These are phyloP conservation scores for Diatrype stigma DNA, from an alignment of 2,329 filamentous ascomycete genomes.

Conservation along the genomic window DNA sequence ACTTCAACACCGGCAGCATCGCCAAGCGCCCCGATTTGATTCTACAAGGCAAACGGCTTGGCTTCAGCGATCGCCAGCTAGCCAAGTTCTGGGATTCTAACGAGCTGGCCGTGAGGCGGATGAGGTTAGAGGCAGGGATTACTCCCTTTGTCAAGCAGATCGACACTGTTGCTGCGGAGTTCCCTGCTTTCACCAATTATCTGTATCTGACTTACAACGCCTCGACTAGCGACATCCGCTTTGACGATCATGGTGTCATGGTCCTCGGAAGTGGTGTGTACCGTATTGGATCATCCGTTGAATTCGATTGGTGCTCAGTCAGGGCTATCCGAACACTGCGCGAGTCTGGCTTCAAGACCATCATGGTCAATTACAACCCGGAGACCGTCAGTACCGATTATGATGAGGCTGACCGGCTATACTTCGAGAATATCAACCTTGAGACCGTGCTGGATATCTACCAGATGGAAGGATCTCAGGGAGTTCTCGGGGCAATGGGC, in stretches of 20 bases:
- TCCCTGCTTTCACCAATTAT: slow-evolving; percentile 92
- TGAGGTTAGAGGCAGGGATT: slow-evolving; percentile 82
- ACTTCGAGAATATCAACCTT: slow-evolving; percentile 92
- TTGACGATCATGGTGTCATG: slow-evolving; percentile 91
- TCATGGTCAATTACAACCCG: slow-evolving; percentile 79
- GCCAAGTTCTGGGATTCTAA: slow-evolving; percentile 94
- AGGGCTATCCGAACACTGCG: slow-evolving; percentile 87
- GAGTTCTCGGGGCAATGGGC: slow-evolving; percentile 92
- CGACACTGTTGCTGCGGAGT: slow-evolving; percentile 95
- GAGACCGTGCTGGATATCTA: slow-evolving; percentile 94
- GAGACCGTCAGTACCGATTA: slow-evolving; percentile 90
- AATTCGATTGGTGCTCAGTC: slow-evolving; percentile 99
- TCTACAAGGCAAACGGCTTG: slow-evolving; percentile 83
- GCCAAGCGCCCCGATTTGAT: slow-evolving; percentile 62
- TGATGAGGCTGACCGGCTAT: slow-evolving; percentile 88
- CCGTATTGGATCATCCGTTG: slow-evolving; percentile 93
- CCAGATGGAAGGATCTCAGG: slow-evolving; percentile 74
- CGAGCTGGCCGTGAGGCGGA: slow-evolving; percentile 80
- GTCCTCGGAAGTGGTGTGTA: slow-evolving; percentile 95
- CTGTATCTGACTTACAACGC: slow-evolving; percentile 96
- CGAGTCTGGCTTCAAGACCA: slow-evolving; percentile 80
- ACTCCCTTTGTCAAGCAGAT: slow-evolving; percentile 95
- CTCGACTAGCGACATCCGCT: slow-evolving; percentile 74
- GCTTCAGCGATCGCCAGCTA: slow-evolving; percentile 90
- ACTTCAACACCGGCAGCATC: slow-evolving; percentile 61